Percentiles rank a stretch among this genome's conserved stretches.
Evolutionary conservation across 1,284 basidiomycete genomes (phyloP).

Genomic region (Ceratorhiza oryzae-sativae): DNA sequence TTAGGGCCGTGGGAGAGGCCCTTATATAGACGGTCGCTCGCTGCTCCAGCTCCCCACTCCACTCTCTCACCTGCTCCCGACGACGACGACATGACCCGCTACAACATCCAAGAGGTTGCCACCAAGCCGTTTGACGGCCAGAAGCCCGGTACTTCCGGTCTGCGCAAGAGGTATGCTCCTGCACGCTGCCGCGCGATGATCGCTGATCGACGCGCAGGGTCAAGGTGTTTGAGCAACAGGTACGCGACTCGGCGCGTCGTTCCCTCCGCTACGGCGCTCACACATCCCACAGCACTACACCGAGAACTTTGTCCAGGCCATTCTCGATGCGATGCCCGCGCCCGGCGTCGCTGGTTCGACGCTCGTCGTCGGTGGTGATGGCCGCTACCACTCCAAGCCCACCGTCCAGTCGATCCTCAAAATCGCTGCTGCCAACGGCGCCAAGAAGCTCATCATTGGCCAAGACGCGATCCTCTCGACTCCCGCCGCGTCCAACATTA

Average conservation of each 20-base stretch:
- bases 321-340: conserved; percentile 87
- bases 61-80: conserved; percentile 2
- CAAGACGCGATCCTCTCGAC: conserved; percentile 94
- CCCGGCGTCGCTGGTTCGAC: conserved; percentile 73
- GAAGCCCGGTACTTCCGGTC: conserved; percentile 94
- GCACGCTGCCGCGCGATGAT: conserved; percentile 44
- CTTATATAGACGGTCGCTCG: conserved; percentile 17
- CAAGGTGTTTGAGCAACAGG: conserved; percentile 91
- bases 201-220: conserved; percentile 61
- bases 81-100: conserved; percentile 39
- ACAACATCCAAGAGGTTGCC: conserved; percentile 43
- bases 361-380: conserved; percentile 96
- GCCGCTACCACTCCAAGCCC: conserved; percentile 92
- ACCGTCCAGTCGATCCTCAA: conserved; percentile 90
- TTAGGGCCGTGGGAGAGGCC: conserved; percentile 30
- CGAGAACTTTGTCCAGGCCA: conserved; percentile 97
- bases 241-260: conserved; percentile 51
- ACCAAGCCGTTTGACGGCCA: conserved; percentile 88
- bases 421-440: conserved; percentile 90
- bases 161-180: conserved; percentile 87
- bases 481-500: conserved; percentile 94
- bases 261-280: background rate
- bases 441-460: conserved; percentile 88
- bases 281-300: conserved; percentile 80
- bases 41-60: background rate